Base-by-base conservation (phyloP, 768 basidiomycete species). In the Nidularia pulvinata region DNA sequence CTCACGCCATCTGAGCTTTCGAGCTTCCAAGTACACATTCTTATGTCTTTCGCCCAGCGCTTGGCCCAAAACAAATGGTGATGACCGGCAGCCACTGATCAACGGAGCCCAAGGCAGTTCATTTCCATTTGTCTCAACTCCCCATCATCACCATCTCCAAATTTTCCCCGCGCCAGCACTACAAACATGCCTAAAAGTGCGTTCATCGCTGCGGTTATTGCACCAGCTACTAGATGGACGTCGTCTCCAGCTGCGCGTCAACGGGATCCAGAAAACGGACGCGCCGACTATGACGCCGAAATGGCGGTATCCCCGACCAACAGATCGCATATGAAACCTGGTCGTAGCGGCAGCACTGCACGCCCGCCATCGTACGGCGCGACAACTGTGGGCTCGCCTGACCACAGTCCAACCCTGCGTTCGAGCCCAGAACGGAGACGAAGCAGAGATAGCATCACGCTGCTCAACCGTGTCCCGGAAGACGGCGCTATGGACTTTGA, bases 391-490 rank as follows among this genome's bases (percentile, higher is more conserved):
- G 37, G 16, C 37, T 16, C 11, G 25, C 14, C 45, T 14, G 45
- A 46, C 45, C 13, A 22, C 45, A 30, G 10, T 46, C 14, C 45
- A n/a, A 14, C 10, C 14, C 10, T 46, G 13, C 13, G 10, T 46
- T 46, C 45, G 10, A 46, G 45, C 22, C 45, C 45, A 35, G 51
- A 56, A 48, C 42, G 50, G n/a, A 51, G 48, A 6, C 33, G 48
- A 32, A 56, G 55, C 37, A 32, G 48, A 39, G 62, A 66, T n/a
- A 61, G 54, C 52, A 52, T 62, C 39, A 39, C 59, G 10, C 25
- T 48, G 2, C 61, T 77, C 7, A 55, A 64, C 57, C 62, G 69
- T 7, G 74, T 79, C 2, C 73, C 72, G 16, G 78, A 80, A 53
- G 72, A 75, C 49, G 72, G 74, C 50, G 61, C 61, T 42, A 25